phyloP scores from a whole-genome alignment of 345 rosid species.

The Durio zibethinus region DNA sequence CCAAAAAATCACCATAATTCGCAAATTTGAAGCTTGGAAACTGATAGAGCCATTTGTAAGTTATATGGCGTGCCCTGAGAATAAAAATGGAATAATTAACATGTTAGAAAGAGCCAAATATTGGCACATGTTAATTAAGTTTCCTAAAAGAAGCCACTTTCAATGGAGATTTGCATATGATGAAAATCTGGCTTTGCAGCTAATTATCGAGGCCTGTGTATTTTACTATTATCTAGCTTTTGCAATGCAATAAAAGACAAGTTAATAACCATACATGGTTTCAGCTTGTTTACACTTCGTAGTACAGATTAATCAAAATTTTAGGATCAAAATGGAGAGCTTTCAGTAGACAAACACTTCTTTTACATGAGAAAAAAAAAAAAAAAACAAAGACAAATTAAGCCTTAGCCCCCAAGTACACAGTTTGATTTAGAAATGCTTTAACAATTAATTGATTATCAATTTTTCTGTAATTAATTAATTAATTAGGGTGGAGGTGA shows the following conservation, averaged over 20 bases:
- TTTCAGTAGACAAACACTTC: too few relatives aligned
- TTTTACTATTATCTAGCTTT: background rate
- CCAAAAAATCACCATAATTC: background rate
- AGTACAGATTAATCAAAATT: too few relatives aligned
- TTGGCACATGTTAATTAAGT: background rate
- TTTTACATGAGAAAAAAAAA: too few relatives aligned
- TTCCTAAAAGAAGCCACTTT: background rate
- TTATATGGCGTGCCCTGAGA: background rate
- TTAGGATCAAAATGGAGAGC: too few relatives aligned
- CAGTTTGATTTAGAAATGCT: too few relatives aligned
- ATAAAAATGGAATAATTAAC: conserved; percentile 3
- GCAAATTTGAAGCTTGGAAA: background rate
- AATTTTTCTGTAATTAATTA: too few relatives aligned
- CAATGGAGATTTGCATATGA: background rate
- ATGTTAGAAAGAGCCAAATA: background rate
- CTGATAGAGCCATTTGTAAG: background rate
- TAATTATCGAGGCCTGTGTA: background rate
- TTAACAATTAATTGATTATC: too few relatives aligned
- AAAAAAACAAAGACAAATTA: too few relatives aligned
- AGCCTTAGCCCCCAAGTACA: too few relatives aligned
- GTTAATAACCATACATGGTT: background rate
- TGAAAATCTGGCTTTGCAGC: background rate
- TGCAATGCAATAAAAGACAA: background rate
- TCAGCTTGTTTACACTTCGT: background rate
- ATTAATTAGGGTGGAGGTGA: too few relatives aligned